A percentile compares a stretch with the other conserved stretches of the same genome.
Conservation (phyloP, 2,329 filamentous ascomycete genomes). For the Davidsoniella australis region DNA sequence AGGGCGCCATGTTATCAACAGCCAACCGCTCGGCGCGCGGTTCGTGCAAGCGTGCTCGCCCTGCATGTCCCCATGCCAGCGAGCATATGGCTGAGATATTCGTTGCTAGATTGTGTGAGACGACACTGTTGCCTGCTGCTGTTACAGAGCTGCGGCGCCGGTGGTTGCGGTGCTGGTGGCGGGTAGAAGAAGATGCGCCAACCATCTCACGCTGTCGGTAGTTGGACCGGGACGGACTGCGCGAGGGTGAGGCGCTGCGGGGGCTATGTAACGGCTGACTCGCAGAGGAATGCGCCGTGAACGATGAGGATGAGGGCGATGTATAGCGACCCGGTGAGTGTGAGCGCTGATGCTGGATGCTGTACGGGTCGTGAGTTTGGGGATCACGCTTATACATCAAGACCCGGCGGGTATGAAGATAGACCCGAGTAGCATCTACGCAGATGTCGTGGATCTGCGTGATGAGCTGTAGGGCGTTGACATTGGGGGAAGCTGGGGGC, state of each 20-base stretch:
- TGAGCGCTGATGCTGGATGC: slow-evolving; percentile 1
- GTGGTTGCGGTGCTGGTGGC: not conserved
- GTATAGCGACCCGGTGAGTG: not conserved
- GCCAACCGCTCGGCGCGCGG: slow-evolving; percentile 18
- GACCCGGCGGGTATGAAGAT: slow-evolving; percentile 14
- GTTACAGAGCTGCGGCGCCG: not conserved
- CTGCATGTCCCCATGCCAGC: slow-evolving; percentile 19
- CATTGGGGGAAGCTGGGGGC: not conserved
- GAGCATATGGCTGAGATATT: slow-evolving; percentile 19
- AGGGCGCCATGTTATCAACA: slow-evolving; percentile 18
- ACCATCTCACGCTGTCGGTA: slow-evolving; percentile 1
- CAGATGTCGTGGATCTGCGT: slow-evolving; percentile 15
- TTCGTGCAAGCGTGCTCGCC: slow-evolving; percentile 18
- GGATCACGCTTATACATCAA: slow-evolving; percentile 15
- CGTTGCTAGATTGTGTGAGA: slow-evolving; percentile 16
- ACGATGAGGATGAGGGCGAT: not conserved
- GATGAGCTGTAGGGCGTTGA: slow-evolving; percentile 4
- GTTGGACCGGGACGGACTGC: not conserved
- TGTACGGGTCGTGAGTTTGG: slow-evolving; percentile 1
- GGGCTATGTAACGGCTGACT: too few relatives aligned
- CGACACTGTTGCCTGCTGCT: slow-evolving; percentile 5
- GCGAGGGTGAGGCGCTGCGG: not conserved
- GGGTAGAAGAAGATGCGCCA: not conserved
- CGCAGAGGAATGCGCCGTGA: not conserved
- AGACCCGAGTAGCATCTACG: slow-evolving; percentile 15